phyloP scores from a whole-genome alignment of 495 filamentous ascomycete genomes.

The Penicillium canescens region DNA sequence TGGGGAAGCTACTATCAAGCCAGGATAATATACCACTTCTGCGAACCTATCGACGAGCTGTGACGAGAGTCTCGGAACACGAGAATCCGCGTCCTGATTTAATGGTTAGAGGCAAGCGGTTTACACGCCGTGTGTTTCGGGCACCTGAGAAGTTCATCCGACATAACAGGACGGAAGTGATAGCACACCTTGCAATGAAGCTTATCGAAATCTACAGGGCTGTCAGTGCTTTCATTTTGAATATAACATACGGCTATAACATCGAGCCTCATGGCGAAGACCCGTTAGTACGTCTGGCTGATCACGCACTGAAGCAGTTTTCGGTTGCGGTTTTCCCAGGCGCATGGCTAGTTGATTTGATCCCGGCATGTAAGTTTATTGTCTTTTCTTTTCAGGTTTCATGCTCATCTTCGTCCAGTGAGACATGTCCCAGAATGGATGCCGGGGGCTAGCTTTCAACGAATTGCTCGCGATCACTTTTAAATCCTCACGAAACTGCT shows the following conservation, averaged over 20 bases:
- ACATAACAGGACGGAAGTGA: conserved; percentile 33
- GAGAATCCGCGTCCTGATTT: conserved; percentile 24
- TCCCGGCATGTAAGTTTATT: conserved; percentile 28
- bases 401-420: conserved; percentile 5
- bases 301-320: conserved; percentile 42
- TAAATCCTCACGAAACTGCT: conserved; percentile 20
- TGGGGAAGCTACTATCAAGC: conserved; percentile 29
- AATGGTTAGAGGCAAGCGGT: conserved; percentile 30
- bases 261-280: conserved; percentile 39
- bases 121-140: conserved; percentile 34
- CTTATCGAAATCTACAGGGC: conserved; percentile 16
- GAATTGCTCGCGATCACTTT: conserved; percentile 32
- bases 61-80: conserved; percentile 31
- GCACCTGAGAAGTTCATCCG: conserved; percentile 27
- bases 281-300: conserved; percentile 40
- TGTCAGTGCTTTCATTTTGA: conserved; percentile 46
- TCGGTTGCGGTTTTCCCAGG: conserved; percentile 39
- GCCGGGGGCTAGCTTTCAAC: conserved; percentile 45
- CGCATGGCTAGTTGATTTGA: conserved; percentile 46
- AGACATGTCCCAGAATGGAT: conserved; percentile 44
- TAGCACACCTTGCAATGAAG: neutral
- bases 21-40: conserved; percentile 31
- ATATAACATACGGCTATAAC: conserved; percentile 51
- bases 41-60: conserved; percentile 34
- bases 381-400: neutral